Percentiles rank a stretch among this genome's conserved stretches.
These are phyloP conservation scores for Echinosophora koreensis DNA, from an alignment of 306 rosid species.

Conservation along the genomic window DNA sequence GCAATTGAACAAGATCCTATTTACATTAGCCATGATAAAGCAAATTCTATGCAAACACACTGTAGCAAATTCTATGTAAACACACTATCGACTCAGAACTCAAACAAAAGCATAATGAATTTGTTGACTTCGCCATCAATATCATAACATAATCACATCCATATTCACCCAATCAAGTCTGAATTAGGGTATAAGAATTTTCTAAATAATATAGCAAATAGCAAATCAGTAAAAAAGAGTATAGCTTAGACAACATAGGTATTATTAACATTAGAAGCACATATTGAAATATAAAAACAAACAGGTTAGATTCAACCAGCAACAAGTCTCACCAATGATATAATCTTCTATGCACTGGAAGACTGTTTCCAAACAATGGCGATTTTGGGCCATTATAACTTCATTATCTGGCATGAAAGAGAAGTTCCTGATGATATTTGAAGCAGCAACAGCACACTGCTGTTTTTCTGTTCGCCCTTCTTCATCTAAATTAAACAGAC, in stretches of 20 bases:
- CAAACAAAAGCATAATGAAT: constrained; percentile 11
- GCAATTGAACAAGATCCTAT: constrained; percentile 13
- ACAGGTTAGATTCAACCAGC: constrained; percentile 21
- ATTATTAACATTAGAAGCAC: background rate
- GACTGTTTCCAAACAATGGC: constrained; percentile 91
- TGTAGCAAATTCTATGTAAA: constrained; percentile 21
- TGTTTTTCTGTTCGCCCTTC: constrained; percentile 94
- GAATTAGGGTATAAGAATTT: background rate
- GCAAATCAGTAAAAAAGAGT: constrained; percentile 12
- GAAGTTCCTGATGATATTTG: constrained; percentile 92
- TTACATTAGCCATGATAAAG: constrained; percentile 26
- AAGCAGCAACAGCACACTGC: constrained; percentile 92
- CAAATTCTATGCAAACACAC: constrained; percentile 15
- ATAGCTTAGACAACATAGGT: constrained; percentile 12
- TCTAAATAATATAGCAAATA: constrained; percentile 22
- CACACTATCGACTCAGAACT: background rate
- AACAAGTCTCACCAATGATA: constrained; percentile 61
- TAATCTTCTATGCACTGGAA: constrained; percentile 93
- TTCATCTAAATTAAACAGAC: constrained; percentile 89
- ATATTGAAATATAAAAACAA: constrained; percentile 22
- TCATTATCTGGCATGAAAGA: constrained; percentile 99
- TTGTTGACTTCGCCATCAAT: background rate
- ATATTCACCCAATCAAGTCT: constrained; percentile 14
- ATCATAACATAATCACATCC: background rate
- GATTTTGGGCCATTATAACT: constrained; percentile 89